phyloP scores from a whole-genome alignment of 75 land plant genomes.

The Cunninghamia lanceolata region DNA sequence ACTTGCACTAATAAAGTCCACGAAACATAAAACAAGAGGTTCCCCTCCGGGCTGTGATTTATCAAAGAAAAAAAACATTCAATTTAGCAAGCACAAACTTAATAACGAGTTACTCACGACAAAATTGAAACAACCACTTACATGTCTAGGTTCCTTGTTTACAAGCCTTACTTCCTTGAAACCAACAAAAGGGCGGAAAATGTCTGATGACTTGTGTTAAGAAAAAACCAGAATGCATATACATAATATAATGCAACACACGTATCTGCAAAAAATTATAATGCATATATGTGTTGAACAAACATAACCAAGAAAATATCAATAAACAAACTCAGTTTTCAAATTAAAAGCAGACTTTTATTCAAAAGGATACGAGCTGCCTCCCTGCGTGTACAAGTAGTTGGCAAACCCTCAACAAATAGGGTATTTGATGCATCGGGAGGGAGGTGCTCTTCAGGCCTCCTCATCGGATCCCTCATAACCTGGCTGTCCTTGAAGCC shows the following conservation, averaged over 20 bases:
- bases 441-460: constrained; percentile 56
- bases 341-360: not conserved
- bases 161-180: constrained; percentile 95
- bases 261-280: not conserved
- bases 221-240: not conserved
- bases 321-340: constrained; percentile 6
- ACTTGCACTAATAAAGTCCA: constrained; percentile 66
- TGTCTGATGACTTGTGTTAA: constrained; percentile 43
- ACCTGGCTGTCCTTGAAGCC: constrained; percentile 18
- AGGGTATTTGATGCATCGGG: constrained; percentile 84
- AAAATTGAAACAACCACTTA: constrained; percentile 25
- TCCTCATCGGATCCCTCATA: constrained; percentile 22
- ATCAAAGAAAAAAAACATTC: not conserved
- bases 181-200: constrained; percentile 98
- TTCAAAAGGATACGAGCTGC: constrained; percentile 67
- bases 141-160: constrained; percentile 81
- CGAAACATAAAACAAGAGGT: constrained; percentile 66
- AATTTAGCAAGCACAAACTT: not conserved
- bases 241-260: not conserved
- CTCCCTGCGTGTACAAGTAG: constrained; percentile 75
- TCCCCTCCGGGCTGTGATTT: constrained; percentile 69
- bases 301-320: constrained; percentile 12
- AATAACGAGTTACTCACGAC: not conserved
- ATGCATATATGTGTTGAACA: constrained; percentile 3
- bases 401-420: constrained; percentile 86